These are phyloP conservation scores for Lichina pygmaea DNA, from an alignment of 495 filamentous ascomycete genomes.

Conservation along the genomic window DNA sequence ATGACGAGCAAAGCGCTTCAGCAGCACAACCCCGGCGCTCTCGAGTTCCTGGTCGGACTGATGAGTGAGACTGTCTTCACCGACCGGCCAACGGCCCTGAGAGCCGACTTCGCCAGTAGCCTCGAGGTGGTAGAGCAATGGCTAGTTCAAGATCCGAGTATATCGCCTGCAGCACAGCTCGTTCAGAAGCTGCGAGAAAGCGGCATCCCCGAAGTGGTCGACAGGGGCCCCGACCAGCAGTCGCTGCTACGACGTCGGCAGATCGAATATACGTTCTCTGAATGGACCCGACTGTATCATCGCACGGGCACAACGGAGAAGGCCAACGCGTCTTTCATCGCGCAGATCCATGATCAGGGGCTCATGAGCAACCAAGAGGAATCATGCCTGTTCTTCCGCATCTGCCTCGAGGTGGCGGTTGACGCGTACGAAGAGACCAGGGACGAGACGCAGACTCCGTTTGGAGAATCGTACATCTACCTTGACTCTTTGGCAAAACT, in stretches of 20 bases:
- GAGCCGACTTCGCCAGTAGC: slow-evolving; percentile 66
- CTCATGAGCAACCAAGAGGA: slow-evolving; percentile 47
- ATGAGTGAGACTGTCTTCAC: slow-evolving; percentile 53
- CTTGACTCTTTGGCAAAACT: slow-evolving; percentile 78
- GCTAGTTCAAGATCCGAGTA: slow-evolving; percentile 43
- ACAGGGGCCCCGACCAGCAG: slow-evolving; percentile 20
- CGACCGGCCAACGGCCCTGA: slow-evolving; percentile 45
- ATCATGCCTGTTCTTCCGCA: slow-evolving; percentile 48
- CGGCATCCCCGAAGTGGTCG: slow-evolving; percentile 24
- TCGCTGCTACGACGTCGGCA: slow-evolving; percentile 39
- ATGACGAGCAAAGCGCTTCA: slow-evolving; percentile 44
- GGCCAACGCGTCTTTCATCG: slow-evolving; percentile 47
- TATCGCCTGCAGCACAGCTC: slow-evolving; percentile 36
- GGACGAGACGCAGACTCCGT: slow-evolving; percentile 22
- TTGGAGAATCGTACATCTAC: slow-evolving; percentile 41
- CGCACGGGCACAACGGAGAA: slow-evolving; percentile 44
- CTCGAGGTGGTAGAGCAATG: slow-evolving; percentile 58
- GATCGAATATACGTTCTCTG: slow-evolving; percentile 79
- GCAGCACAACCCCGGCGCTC: slow-evolving; percentile 34
- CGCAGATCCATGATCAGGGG: slow-evolving; percentile 49
- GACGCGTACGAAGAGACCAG: slow-evolving; percentile 35
- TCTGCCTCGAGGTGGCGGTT: slow-evolving; percentile 57
- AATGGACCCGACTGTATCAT: slow-evolving; percentile 71
- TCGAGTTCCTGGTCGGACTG: slow-evolving; percentile 50
- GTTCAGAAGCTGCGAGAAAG: slow-evolving; percentile 42